Conservation (phyloP, 306 rosid species). For the Trifolium repens region DNA sequence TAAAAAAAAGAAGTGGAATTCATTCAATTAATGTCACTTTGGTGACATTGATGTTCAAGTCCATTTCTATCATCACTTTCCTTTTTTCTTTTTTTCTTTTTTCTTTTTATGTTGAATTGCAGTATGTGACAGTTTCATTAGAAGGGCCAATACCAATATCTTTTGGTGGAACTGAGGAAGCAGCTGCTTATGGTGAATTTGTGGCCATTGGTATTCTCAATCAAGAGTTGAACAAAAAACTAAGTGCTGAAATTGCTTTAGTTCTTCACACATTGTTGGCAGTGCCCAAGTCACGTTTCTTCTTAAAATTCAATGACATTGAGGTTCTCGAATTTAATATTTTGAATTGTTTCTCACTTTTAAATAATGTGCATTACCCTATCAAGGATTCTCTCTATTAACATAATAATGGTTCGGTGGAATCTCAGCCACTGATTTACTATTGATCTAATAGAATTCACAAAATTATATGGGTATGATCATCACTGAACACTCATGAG, state of each 20-base stretch:
- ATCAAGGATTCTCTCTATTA: no score
- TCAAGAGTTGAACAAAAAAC: neutral
- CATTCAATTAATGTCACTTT: no score
- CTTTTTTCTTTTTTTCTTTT: no score
- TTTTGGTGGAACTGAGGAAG: neutral
- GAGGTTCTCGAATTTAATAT: neutral
- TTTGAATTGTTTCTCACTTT: neutral
- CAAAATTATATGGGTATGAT: no score
- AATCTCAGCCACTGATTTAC: no score
- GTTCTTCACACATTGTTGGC: neutral
- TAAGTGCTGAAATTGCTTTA: neutral
- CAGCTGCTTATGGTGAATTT: constrained; percentile 11
- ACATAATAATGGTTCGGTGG: no score
- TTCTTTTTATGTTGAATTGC: neutral
- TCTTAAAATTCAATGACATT: constrained; percentile 5
- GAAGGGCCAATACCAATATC: constrained; percentile 3
- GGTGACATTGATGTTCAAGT: no score
- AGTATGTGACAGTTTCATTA: neutral
- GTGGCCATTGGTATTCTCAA: constrained; percentile 10
- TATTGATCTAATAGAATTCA: no score
- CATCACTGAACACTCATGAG: no score
- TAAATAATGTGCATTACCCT: neutral
- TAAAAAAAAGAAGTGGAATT: no score
- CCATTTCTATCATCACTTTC: no score
- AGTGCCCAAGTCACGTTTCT: neutral